Base-by-base conservation (phyloP, 2,329 filamentous ascomycete species). In the Microsporum audouinii region DNA sequence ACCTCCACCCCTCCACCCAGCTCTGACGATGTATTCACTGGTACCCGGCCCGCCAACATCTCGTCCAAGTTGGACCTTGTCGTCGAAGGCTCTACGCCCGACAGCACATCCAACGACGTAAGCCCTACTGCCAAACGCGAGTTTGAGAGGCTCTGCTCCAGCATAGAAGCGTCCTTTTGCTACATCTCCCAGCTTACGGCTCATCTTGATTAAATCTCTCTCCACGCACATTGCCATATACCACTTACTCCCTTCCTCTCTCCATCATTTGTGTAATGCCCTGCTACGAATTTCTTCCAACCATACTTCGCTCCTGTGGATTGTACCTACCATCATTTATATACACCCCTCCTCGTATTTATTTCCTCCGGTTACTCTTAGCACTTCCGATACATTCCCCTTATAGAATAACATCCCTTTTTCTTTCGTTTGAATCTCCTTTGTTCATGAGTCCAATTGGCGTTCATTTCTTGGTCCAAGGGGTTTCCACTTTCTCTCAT, bases 41-140 rank as follows among this genome's bases (percentile, higher is more conserved):
- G 80, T 41, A 75, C 88, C 62, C 77, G 81, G 63, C 71, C 81
- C 1, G 85, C 88, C 67, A 91, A 91, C 78, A 75, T 79, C 82
- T 57, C 84, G 82, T 38, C 57, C 2, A 17, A 60, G 17, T 36
- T 53, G n/a, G 23, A 59, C 23, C 57, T 59, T 23, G 36, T 41
- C n/a, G 14, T 58, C 5, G 31, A 17, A 47, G 63, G 59, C 14
- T 61, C 66, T 8, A 63, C 60, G 17, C 5, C 57, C 23, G 27
- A 34, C 10, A 47, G 14, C 39, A 68, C 71, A 7, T 61, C 68
- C 12, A 67, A 64, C 53, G 27, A 53, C 5, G 17, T 53, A 29
- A 53, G 49, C 64, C 5, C 68, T 31, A 65, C 67, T 10, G 65
- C 69, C n/a, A 65, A 71, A 62, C 68, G 63, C 58, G 71, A 69